Evolutionary conservation across 2,329 filamentous ascomycete species (phyloP), one percentile per base, ranked within the genome.

Genomic region (Sporothrix euskadiensis): DNA sequence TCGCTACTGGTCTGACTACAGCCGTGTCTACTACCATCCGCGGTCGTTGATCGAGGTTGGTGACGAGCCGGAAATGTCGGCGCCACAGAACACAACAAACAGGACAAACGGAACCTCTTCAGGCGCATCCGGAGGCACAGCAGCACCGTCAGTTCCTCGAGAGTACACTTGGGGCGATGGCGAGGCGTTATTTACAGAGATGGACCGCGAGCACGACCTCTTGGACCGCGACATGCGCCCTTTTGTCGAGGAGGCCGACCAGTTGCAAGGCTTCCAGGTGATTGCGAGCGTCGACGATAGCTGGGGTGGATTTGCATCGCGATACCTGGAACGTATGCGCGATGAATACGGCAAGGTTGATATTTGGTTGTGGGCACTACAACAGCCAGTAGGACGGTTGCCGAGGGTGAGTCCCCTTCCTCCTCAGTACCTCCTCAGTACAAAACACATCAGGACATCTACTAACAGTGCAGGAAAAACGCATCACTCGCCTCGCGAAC

Each of bases 1-100:
- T n/a, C 89, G 94, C 71, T 98, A 96, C 83, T 99, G 96, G 95
- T 97, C 94, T 44, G 96, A 99, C 81, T 98, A 94, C 82, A 97
- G 93, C 77, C 89, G 94, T 35, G 88, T 96, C n/a, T 99, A 90
- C 82, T 98, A 92, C 80, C 94, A 98, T 80, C 96, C 96, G 9
- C 89, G 89, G 72, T 97, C 94, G 14, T 88, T 97, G 71, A 86
- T 97, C 10, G 94, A 97, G 80, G 85, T 98, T 16, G 76, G 75
- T 14, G 73, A 75, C 66, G 75, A 75, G 75, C 75, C 75, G 9
- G 73, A 74, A 63, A 35, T 56, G 4, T 30, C 69, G 19, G 59
- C 47, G 9, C n/a, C 71, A 3, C 57, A 19, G 26, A 4, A 26
- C 0, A 14, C 56, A 32, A 19, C 52, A 1, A 71, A 47, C n/a